phyloP scores from a whole-genome alignment of 2,329 filamentous ascomycete genomes.

The Metarhizium rileyi region DNA sequence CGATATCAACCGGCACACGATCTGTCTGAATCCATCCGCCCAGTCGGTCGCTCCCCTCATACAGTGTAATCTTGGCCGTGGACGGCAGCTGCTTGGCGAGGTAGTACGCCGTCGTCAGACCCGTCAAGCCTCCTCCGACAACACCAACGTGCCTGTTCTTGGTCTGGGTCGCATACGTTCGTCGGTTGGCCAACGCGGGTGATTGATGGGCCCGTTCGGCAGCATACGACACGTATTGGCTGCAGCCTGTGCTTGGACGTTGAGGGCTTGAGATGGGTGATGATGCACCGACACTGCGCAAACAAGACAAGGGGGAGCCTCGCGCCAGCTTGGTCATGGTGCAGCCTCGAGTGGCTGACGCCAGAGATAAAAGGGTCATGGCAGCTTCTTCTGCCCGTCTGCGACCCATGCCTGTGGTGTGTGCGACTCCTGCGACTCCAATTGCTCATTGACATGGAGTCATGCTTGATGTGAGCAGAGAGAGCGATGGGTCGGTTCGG shows the following conservation, averaged over 20 bases:
- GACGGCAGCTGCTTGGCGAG: constrained; percentile 56
- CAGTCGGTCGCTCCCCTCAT: constrained; percentile 58
- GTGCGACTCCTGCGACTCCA: neutral
- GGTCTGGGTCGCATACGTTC: constrained; percentile 11
- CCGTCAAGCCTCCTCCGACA: constrained; percentile 75
- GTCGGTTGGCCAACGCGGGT: constrained; percentile 4
- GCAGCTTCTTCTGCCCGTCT: constrained; percentile 16
- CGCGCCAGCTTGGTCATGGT: neutral
- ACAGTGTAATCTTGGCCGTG: constrained; percentile 65
- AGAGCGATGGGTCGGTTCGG: neutral
- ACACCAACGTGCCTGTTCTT: constrained; percentile 46
- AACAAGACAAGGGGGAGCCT: neutral
- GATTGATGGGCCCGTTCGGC: constrained; percentile 5
- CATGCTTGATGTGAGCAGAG: neutral
- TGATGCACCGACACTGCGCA: neutral
- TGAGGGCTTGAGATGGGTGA: neutral
- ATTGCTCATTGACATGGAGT: neutral
- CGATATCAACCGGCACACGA: constrained; percentile 43
- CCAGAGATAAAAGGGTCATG: constrained; percentile 16
- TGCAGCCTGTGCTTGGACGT: neutral
- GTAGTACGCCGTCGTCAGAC: constrained; percentile 69
- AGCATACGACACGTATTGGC: neutral
- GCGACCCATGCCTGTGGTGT: constrained; percentile 1
- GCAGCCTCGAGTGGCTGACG: constrained; percentile 10
- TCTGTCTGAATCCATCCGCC: constrained; percentile 81